Evolutionary conservation across 2,329 filamentous ascomycete species (phyloP), one percentile per base, ranked within the genome.

Genomic region (Phaeoacremonium minimum): DNA sequence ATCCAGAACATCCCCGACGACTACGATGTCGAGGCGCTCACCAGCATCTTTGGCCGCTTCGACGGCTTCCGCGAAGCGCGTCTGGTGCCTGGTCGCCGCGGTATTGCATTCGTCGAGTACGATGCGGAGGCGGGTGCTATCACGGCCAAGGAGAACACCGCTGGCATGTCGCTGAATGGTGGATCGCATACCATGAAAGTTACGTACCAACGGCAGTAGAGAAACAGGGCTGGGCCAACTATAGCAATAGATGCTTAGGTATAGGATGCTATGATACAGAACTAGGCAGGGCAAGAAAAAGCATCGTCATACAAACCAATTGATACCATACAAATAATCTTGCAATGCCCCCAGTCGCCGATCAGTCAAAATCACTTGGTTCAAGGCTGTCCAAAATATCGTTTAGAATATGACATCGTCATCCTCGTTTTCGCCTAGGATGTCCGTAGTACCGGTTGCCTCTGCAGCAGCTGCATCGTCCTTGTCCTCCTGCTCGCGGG

Each of bases 41-140:
- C 81, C 0, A 73, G 75, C 19, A 80, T 97, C 44, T 98, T 97
- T 64, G 80, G 81, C 34, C 82, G 85, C 33, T 98, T 94, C 66
- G 87, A 95, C 45, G 91, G 91, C 17, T 96, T 98, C 71, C 85
- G 84, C 57, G 93, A 98, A 67, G 87, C 96, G 31, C 80, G 93
- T 53, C 64, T 88, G 57, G 91, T 97, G 31, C 90, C 91, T 6
- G 86, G 88, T 18, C 74, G 91, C 35, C 83, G 80, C 46, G 88
- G 88, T 4, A 90, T 98, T 60, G 93, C 89, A 1, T 98, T 98
- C 60, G 88, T 96, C 42, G 93, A 98, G 63, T 98, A 97, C 66
- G 88, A 95, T 53, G 82, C 79, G 47, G 89, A 97, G 66, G 75
- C 83, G 32, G 89, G 87, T 29, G 90, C 93, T 18, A 95, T 95